Evolutionary conservation across 331 rosid species (phyloP), one percentile per base, ranked within the genome.

Genomic region (Malus hybrid): DNA sequence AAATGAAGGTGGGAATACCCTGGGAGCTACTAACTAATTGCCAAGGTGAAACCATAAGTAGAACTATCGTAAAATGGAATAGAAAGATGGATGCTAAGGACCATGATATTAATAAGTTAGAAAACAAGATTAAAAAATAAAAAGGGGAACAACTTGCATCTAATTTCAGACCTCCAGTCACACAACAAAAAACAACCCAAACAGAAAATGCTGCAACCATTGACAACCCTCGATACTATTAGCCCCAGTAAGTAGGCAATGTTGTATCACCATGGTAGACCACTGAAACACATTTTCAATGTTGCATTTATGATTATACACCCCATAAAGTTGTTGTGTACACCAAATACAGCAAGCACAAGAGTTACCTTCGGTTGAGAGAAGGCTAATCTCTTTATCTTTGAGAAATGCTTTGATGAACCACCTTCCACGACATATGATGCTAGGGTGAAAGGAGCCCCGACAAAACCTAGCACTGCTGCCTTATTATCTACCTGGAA

Each of bases 341-440:
- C 53, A 75, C 26, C 32, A 13, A 60, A 69, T 42, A 62, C 6
- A 30, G 46, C 53, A 32, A 63, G 63, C 55, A 56, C 36, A 28
- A 30, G 63, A 81, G 14, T 66, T 66, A 81, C 85, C 81, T 58
- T 77, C 6, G 98, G 87, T 72, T 92, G 92, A 71, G 99, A 92
- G 87, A 94, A 94, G 33, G 99, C 99, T 75, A 94, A 61, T 86
- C 93, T 90, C 87, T 94, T 94, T 78, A 94, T 92, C 76, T 93
- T 93, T 10, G 97, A 82, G 80, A 94, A 94, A 83, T 94, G 91
- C 79, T 94, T 94, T 7, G 99, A 94, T 26, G 99, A 90, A 81
- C 99, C 97, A 14, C 99, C 96, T 86, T 94, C 99, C 44, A 94
- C 99, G 70, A 94, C 99, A 55, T 94, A 94, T 2, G 97, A 94